These are phyloP conservation scores for Cymbidium sinense DNA, from an alignment of 106 monocot genomes.

Conservation along the genomic window DNA sequence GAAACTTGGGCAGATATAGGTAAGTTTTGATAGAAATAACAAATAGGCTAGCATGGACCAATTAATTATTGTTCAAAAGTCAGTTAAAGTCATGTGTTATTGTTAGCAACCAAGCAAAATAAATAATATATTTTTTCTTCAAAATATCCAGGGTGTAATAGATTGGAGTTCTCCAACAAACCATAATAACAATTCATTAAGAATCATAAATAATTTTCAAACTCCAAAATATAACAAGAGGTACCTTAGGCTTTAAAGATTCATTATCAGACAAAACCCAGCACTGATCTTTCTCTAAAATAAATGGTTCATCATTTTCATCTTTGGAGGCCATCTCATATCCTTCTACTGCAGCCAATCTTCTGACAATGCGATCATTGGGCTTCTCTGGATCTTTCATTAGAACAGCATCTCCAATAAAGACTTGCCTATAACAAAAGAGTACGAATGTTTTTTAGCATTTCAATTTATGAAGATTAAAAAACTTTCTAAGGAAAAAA, in stretches of 20 bases:
- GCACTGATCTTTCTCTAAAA: slow-evolving; percentile 81
- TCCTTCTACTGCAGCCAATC: slow-evolving; percentile 85
- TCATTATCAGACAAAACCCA: slow-evolving; percentile 82
- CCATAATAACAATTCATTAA: not conserved
- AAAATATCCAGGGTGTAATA: not conserved
- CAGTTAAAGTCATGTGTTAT: not conserved
- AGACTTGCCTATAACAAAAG: slow-evolving; percentile 44
- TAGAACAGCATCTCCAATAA: slow-evolving; percentile 90
- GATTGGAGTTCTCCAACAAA: not conserved
- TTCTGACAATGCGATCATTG: slow-evolving; percentile 63
- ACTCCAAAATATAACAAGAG: not conserved
- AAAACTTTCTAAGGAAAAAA: not conserved
- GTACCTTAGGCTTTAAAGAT: slow-evolving; percentile 75
- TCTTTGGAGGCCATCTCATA: slow-evolving; percentile 90
- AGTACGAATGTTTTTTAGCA: not conserved
- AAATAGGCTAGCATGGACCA: not conserved
- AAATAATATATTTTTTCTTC: not conserved
- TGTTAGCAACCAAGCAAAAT: not conserved
- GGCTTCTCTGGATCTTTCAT: slow-evolving; percentile 89
- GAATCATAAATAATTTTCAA: not conserved
- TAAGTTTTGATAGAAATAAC: not conserved
- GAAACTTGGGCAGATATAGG: not conserved
- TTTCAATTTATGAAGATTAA: not conserved
- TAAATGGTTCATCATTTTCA: slow-evolving; percentile 88
- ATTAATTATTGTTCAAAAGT: not conserved